phyloP scores from a whole-genome alignment of 768 basidiomycete species.

The Kwoniella sp. region DNA sequence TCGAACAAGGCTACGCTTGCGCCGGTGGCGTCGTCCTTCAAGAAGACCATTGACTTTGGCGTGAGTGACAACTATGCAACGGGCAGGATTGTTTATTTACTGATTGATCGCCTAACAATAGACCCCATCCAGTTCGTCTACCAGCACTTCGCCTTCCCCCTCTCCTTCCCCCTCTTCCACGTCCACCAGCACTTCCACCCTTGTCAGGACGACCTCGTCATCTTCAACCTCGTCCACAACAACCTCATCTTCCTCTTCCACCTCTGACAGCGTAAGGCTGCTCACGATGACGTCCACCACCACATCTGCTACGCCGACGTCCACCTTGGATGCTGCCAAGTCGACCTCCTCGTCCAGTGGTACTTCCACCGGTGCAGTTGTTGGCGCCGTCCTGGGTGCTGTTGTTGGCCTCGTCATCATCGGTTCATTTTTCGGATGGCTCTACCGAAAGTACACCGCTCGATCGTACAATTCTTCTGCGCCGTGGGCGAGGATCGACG shows the following conservation, averaged over 20 bases:
- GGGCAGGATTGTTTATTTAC: not conserved
- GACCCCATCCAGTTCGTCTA: conserved; percentile 16
- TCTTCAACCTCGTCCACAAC: conserved; percentile 7
- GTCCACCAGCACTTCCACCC: conserved; percentile 3
- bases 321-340: conserved; percentile 8
- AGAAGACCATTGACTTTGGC: conserved; percentile 2
- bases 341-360: conserved; percentile 13
- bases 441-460: conserved; percentile 37
- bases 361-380: conserved; percentile 36
- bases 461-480: conserved; percentile 24
- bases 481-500: conserved; percentile 38
- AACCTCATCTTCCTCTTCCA: not conserved
- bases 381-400: conserved; percentile 33
- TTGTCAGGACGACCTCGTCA: conserved; percentile 10
- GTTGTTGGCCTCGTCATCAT: conserved; percentile 32
- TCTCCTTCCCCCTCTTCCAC: conserved; percentile 10
- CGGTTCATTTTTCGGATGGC: conserved; percentile 31
- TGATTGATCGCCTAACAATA: too few species aligned
- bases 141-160: not conserved
- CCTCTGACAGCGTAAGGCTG: not conserved
- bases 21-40: not conserved
- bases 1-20: conserved; percentile 7
- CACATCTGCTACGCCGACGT: conserved; percentile 3
- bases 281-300: not conserved
- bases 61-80: not conserved